Evolutionary conservation across 2,329 filamentous ascomycete genomes (phyloP).

Genomic region (Aspergillus pseudotamarii): DNA sequence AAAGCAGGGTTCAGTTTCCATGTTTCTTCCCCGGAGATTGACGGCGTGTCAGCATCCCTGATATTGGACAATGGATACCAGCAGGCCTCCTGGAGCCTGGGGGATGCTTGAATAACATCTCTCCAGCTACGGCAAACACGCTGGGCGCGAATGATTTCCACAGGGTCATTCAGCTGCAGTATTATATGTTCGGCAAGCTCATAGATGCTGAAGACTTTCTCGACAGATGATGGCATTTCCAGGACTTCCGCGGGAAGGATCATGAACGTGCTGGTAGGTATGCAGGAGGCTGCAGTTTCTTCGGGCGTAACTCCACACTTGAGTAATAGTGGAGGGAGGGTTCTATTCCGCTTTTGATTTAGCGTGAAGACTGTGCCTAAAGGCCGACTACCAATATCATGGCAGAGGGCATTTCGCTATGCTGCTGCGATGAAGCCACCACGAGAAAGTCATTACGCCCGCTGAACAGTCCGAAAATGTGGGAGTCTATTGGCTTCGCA

Average conservation of each 20-base stretch:
- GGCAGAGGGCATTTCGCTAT: too few relatives aligned
- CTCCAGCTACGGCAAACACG: constrained; percentile 3
- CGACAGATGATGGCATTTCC: neutral
- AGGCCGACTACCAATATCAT: too few relatives aligned
- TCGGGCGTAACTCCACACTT: neutral
- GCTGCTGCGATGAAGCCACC: too few relatives aligned
- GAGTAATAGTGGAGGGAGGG: too few relatives aligned
- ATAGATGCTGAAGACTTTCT: constrained; percentile 6
- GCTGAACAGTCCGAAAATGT: too few relatives aligned
- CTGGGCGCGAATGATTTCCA: constrained; percentile 2
- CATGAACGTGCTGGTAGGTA: neutral
- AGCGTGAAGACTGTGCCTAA: too few relatives aligned
- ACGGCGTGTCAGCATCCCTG: neutral
- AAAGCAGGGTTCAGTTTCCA: constrained; percentile 10
- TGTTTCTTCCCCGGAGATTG: neutral
- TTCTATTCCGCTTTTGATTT: too few relatives aligned
- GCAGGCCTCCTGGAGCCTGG: neutral
- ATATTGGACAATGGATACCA: constrained; percentile 5
- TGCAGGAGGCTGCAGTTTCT: neutral
- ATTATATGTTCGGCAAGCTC: constrained; percentile 6
- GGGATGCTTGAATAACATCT: constrained; percentile 9
- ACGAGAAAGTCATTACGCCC: too few relatives aligned
- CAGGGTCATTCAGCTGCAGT: constrained; percentile 5
- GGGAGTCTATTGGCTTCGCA: too few relatives aligned
- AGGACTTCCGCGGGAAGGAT: neutral